Evolutionary conservation across 2,329 filamentous ascomycete species (phyloP).

Genomic region (Myotisia sp.): DNA sequence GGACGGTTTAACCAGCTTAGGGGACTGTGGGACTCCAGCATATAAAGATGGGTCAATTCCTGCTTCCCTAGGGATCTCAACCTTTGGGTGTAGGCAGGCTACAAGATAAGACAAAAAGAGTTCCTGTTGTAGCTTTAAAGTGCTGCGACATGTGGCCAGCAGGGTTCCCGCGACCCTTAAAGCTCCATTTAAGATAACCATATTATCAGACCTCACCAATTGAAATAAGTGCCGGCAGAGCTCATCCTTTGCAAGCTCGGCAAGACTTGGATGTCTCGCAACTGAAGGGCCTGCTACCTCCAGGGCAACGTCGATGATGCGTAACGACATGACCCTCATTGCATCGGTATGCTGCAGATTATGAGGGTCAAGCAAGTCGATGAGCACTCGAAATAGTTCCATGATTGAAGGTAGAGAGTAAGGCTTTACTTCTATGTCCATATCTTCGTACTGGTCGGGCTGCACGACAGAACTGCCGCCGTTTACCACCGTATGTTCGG

Average conservation of each 20-base stretch:
- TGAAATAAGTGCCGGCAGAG: conserved; percentile 92
- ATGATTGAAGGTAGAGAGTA: conserved; percentile 90
- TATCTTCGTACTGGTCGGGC: conserved; percentile 29
- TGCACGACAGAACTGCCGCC: conserved; percentile 12
- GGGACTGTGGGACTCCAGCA: conserved; percentile 79
- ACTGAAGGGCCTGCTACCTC: conserved; percentile 95
- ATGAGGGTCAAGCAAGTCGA: conserved; percentile 85
- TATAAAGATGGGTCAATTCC: conserved; percentile 87
- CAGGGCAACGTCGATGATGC: conserved; percentile 92
- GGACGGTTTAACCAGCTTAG: conserved; percentile 70
- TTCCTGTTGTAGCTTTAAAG: conserved; percentile 92
- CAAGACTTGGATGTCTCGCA: conserved; percentile 76
- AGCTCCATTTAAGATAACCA: conserved; percentile 85
- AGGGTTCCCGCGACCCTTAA: conserved; percentile 83
- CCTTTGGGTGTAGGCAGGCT: conserved; percentile 80
- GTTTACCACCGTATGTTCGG: neutral
- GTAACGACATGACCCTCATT: conserved; percentile 91
- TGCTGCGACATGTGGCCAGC: conserved; percentile 73
- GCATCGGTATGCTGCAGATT: conserved; percentile 85
- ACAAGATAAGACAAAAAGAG: conserved; percentile 89
- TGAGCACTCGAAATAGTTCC: conserved; percentile 84
- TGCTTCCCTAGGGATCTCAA: conserved; percentile 81
- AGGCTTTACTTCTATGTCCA: conserved; percentile 52
- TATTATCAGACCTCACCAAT: conserved; percentile 87
- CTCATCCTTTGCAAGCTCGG: conserved; percentile 77